Base-by-base conservation (phyloP, 768 basidiomycete species). In the Goffeauzyma gilvescens region DNA sequence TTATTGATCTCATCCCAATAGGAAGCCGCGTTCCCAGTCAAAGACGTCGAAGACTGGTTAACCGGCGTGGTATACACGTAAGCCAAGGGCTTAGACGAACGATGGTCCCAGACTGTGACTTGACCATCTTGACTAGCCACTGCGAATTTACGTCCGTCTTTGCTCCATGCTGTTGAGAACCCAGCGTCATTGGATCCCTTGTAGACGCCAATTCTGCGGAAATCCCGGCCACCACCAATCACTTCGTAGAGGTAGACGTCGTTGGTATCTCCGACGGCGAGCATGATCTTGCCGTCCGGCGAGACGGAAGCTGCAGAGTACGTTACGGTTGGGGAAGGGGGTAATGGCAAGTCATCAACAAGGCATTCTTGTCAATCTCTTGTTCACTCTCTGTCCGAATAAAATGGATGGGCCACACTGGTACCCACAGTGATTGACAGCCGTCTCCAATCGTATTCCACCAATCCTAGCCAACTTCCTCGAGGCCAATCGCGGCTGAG, bases 181-280 rank as follows among this genome's bases (percentile, higher is more conserved):
- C 55, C 57, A 17, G 57, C 52, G 38, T 63, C 61, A 13, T 55
- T 55, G 2, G 57, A 58, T 14, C 56, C 61, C 32, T 49, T 44
- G 50, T 84, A 74, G n/a, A 73, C 76, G 1, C 70, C 67, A 50
- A 85, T 78, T 28, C 72, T 74, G 14, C 72, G 59, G 51, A 85
- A 81, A 3, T 66, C 64, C 8, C 50, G 34, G 0, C 64, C 64
- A 22, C 79, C 76, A 30, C 78, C 78, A 2, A 74, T 71, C 46
- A 89, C 71, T 41, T 76, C 74, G 55, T 86, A 81, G 12, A 95
- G 71, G 57, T 76, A 80, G 9, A 89, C 76, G 44, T 83, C 78
- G 32, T 77, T 75, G 8, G 85, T 86, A 59, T 95, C 87, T 18
- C 89, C 87, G 0, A 89, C 87, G 2, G 79, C 84, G 1, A 93